phyloP scores from a whole-genome alignment of 1,284 basidiomycete species.

The Cryptococcus sp. region DNA sequence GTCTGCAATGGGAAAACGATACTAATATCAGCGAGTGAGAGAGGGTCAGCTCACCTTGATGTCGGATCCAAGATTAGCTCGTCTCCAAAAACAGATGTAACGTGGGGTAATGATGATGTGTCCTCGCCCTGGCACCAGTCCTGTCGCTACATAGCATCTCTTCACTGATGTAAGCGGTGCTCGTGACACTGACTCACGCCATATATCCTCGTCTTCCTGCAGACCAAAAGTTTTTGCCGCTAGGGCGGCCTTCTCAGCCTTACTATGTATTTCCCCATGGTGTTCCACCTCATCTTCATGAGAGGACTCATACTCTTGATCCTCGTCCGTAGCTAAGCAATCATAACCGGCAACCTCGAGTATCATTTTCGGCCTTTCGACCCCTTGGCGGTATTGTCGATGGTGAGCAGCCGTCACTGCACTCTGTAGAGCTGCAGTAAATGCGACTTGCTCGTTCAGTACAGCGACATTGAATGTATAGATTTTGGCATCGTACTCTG shows the following conservation, averaged over 20 bases:
- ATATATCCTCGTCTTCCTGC: slow-evolving; percentile 42
- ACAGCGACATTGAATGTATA: slow-evolving; percentile 38
- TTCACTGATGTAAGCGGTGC: slow-evolving; percentile 27
- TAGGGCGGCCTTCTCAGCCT: slow-evolving; percentile 32
- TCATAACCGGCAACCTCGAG: slow-evolving; percentile 37
- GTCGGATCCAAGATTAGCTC: slow-evolving; percentile 34
- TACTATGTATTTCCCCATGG: slow-evolving; percentile 16
- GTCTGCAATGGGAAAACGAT: slow-evolving; percentile 53
- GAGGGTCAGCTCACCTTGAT: slow-evolving; percentile 33
- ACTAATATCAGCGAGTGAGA: slow-evolving; percentile 40
- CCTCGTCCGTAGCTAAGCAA: slow-evolving; percentile 37
- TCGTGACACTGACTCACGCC: slow-evolving; percentile 27
- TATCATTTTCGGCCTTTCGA: slow-evolving; percentile 20
- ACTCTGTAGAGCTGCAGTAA: slow-evolving; percentile 23
- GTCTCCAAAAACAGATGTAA: slow-evolving; percentile 47
- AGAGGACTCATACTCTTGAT: slow-evolving; percentile 11
- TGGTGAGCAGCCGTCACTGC: slow-evolving; percentile 22
- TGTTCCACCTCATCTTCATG: slow-evolving; percentile 3
- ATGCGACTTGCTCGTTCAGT: slow-evolving; percentile 40
- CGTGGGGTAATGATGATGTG: slow-evolving; percentile 42
- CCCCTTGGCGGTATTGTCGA: slow-evolving; percentile 23
- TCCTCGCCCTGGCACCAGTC: slow-evolving; percentile 38
- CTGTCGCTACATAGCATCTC: slow-evolving; percentile 39
- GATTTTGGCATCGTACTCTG: not conserved
- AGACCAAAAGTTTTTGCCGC: slow-evolving; percentile 43